phyloP scores from a whole-genome alignment of 2,329 filamentous ascomycete genomes.

The Colletotrichum truncatum region DNA sequence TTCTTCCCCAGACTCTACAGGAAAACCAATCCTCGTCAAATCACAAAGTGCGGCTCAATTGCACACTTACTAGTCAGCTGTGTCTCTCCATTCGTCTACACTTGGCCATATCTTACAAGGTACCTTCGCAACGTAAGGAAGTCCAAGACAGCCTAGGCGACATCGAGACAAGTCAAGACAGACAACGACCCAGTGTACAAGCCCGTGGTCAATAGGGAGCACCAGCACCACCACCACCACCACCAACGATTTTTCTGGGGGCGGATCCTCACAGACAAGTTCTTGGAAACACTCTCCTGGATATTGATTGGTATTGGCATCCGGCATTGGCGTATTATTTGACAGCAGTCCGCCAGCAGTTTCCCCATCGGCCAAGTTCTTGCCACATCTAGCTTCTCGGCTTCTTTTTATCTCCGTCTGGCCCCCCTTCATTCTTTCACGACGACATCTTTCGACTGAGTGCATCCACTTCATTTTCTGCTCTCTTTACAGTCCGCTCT shows the following conservation, averaged over 20 bases:
- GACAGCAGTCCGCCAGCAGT: neutral
- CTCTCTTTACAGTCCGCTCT: neutral
- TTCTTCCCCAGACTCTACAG: constrained; percentile 26
- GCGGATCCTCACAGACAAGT: neutral
- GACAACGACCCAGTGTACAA: neutral
- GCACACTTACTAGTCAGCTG: neutral
- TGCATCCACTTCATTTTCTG: neutral
- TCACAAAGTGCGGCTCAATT: constrained; percentile 24
- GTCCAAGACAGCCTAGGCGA: constrained; percentile 19
- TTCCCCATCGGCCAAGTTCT: constrained; percentile 6
- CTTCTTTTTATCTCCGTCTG: neutral
- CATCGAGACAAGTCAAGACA: constrained; percentile 5
- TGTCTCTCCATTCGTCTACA: neutral
- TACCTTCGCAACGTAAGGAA: neutral
- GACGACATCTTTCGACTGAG: constrained; percentile 11
- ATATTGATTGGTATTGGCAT: constrained; percentile 8
- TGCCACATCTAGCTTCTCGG: constrained; percentile 5
- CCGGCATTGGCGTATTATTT: constrained; percentile 3
- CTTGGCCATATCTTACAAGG: neutral
- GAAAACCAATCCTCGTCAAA: neutral
- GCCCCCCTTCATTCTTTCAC: neutral
- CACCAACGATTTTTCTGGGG: neutral
- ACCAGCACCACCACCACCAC: too few species aligned
- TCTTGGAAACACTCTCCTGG: constrained; percentile 4
- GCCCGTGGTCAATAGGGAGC: neutral